Evolutionary conservation across 2,329 filamentous ascomycete genomes (phyloP).

Genomic region (Huntiella moniliformis): DNA sequence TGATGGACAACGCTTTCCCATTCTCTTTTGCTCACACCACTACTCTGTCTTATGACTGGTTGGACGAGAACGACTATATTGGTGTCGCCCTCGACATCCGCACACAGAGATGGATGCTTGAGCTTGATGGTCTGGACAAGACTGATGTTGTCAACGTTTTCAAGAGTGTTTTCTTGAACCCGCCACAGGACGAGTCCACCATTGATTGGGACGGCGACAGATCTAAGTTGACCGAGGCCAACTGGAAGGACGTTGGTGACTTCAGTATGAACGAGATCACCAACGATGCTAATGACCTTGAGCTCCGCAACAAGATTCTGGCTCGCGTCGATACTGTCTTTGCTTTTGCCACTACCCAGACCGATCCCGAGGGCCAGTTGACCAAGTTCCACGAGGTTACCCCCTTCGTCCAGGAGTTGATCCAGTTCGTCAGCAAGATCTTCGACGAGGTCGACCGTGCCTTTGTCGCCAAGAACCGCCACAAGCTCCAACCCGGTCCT

Average conservation of each 20-base stretch:
- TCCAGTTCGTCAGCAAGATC: constrained; percentile 9
- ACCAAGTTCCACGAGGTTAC: constrained; percentile 8
- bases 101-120: constrained; percentile 19
- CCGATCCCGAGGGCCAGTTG: constrained; percentile 7
- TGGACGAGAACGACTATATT: constrained; percentile 13
- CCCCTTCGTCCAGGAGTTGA: constrained; percentile 10
- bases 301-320: constrained; percentile 5
- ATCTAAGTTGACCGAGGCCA: constrained; percentile 3
- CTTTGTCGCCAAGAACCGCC: constrained; percentile 11
- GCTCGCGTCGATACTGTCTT: constrained; percentile 7
- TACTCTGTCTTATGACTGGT: constrained; percentile 10
- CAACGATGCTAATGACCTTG: constrained; percentile 8
- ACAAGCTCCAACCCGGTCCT: constrained; percentile 9
- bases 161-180: constrained; percentile 18
- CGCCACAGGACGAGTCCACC: constrained; percentile 15
- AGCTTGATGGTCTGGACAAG: constrained; percentile 10
- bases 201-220: constrained; percentile 13
- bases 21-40: constrained; percentile 15
- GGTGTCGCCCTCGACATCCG: constrained; percentile 21
- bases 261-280: constrained; percentile 8
- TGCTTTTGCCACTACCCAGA: constrained; percentile 4
- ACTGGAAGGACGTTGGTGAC: constrained; percentile 11
- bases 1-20: constrained; percentile 18
- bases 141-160: constrained; percentile 15
- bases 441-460: constrained; percentile 12